Evolutionary conservation across 164 flowering plant genomes (phyloP).

Genomic region (Magnolia kwangsiensis): DNA sequence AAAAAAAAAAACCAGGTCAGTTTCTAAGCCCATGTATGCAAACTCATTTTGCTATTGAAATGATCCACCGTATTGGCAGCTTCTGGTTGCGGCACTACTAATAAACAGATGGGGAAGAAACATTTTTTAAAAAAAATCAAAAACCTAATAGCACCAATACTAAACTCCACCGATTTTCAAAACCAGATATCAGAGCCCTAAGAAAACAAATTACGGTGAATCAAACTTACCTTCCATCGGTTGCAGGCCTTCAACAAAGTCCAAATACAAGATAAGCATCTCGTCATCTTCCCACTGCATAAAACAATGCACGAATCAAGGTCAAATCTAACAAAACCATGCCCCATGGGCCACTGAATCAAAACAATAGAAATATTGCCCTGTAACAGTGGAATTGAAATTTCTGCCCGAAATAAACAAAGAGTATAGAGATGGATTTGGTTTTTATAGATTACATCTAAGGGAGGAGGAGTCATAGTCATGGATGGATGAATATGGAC

Average conservation of each 20-base stretch:
- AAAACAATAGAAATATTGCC: slow-evolving; percentile 32
- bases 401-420: neutral
- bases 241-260: slow-evolving; percentile 37
- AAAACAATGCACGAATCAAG: slow-evolving; percentile 23
- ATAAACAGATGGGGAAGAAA: neutral
- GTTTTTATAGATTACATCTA: slow-evolving; percentile 43
- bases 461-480: slow-evolving; percentile 70
- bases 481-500: slow-evolving; percentile 28
- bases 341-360: slow-evolving; percentile 13
- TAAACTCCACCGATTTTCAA: neutral
- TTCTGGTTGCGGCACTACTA: slow-evolving; percentile 48
- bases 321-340: slow-evolving; percentile 21
- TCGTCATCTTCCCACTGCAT: slow-evolving; percentile 85
- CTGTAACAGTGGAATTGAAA: slow-evolving; percentile 5
- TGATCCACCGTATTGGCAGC: slow-evolving; percentile 45
- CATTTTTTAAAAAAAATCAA: neutral
- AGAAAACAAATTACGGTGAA: slow-evolving; percentile 10
- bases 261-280: slow-evolving; percentile 85
- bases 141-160: slow-evolving; percentile 14
- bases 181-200: neutral
- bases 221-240: slow-evolving; percentile 57
- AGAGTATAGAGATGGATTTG: neutral
- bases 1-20: no score
- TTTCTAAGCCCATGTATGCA: no score
- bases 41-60: no score